phyloP scores from a whole-genome alignment of 495 filamentous ascomycete genomes.

The Penicillium arizonense region DNA sequence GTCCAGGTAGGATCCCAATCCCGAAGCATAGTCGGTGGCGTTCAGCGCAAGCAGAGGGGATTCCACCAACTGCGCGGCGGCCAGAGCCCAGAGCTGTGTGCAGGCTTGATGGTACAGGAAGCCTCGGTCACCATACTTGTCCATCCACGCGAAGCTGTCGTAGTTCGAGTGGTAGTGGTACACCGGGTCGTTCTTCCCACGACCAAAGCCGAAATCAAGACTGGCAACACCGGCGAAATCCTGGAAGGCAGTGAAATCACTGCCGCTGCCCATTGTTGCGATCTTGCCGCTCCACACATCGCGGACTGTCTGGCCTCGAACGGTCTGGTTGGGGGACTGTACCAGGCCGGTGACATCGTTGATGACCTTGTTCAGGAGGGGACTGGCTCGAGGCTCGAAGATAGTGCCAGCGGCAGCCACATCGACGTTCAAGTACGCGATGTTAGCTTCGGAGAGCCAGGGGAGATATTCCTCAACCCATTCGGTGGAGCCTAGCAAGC shows the following conservation, averaged over 20 bases:
- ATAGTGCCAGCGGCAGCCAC: constrained; percentile 54
- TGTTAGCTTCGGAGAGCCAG: constrained; percentile 73
- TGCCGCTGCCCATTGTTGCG: constrained; percentile 64
- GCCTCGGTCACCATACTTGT: constrained; percentile 59
- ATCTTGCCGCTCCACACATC: constrained; percentile 64
- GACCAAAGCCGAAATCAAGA: constrained; percentile 59
- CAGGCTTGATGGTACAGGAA: constrained; percentile 62
- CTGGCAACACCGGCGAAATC: constrained; percentile 68
- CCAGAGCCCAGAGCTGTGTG: constrained; percentile 55
- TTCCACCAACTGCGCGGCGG: constrained; percentile 46
- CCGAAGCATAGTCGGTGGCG: constrained; percentile 46
- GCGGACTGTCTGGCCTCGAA: constrained; percentile 61
- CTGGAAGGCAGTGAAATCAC: constrained; percentile 74
- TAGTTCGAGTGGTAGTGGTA: constrained; percentile 82
- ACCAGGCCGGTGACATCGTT: constrained; percentile 67
- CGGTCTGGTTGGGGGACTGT: constrained; percentile 72
- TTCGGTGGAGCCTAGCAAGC: constrained; percentile 67
- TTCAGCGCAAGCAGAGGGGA: constrained; percentile 48
- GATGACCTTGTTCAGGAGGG: constrained; percentile 75
- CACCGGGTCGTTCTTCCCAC: constrained; percentile 45
- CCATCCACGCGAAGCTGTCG: constrained; percentile 76
- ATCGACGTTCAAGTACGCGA: constrained; percentile 75
- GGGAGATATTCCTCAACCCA: constrained; percentile 83
- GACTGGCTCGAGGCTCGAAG: constrained; percentile 54
- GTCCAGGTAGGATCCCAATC: constrained; percentile 51